These are phyloP conservation scores for Angomonas ambiguus DNA, from an alignment of 208 protist species.

Conservation along the genomic window DNA sequence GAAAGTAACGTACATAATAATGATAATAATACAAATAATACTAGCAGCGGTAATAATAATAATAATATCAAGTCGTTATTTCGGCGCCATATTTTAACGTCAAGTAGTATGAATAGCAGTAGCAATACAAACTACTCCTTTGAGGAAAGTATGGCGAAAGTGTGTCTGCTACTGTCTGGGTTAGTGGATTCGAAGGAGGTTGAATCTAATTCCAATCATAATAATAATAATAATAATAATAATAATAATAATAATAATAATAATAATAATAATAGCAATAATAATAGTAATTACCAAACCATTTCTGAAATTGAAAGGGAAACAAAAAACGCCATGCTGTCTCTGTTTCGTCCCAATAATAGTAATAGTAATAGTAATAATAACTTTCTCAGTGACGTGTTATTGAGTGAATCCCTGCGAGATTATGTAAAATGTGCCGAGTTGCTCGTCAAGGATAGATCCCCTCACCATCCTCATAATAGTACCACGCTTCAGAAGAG, in stretches of 20 bases:
- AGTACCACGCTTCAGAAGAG: too few relatives aligned
- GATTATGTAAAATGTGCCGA: not conserved
- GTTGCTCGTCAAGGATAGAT: not conserved
- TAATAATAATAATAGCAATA: slow-evolving; percentile 5
- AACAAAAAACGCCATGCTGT: not conserved
- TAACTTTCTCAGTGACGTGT: not conserved
- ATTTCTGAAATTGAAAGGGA: not conserved
- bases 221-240: not conserved
- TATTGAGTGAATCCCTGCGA: not conserved
- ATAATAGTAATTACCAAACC: not conserved
- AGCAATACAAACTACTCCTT: too few relatives aligned
- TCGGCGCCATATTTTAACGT: too few relatives aligned
- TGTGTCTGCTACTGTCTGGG: not conserved
- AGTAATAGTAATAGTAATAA: slow-evolving; percentile 1
- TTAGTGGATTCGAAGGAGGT: too few relatives aligned
- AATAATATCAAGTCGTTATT: not conserved
- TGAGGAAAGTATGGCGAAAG: not conserved
- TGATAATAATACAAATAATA: not conserved
- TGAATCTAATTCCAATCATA: not conserved
- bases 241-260: not conserved
- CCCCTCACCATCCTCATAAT: not conserved
- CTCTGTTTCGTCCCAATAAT: not conserved
- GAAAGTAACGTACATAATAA: too few relatives aligned
- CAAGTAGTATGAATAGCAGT: too few relatives aligned
- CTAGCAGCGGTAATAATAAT: not conserved